A percentile compares a stretch with the other conserved stretches of the same genome.
These are phyloP conservation scores for Hysterium pulicare DNA, from an alignment of 2,329 filamentous ascomycete genomes.

Conservation along the genomic window DNA sequence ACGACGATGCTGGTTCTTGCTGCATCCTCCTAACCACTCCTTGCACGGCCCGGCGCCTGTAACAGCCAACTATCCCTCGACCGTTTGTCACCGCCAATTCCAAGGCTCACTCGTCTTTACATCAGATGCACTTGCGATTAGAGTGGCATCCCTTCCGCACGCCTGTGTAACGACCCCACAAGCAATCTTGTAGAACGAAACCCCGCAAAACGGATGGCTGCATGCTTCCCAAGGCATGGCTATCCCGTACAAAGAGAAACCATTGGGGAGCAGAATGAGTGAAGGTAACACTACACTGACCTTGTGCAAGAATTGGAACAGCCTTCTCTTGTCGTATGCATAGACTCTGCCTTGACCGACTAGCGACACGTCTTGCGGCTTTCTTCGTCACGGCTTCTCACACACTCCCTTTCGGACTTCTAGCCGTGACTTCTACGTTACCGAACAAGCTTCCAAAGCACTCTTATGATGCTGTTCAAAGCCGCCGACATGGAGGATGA, in stretches of 20 bases:
- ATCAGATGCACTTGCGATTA: neutral
- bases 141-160: neutral
- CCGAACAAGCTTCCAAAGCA: neutral
- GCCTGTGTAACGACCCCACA: neutral
- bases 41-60: neutral
- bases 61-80: constrained; percentile 4
- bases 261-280: too few relatives aligned
- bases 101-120: neutral
- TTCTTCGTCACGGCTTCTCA: too few relatives aligned
- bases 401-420: too few relatives aligned
- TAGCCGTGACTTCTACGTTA: neutral
- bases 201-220: neutral
- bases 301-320: neutral
- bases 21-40: neutral
- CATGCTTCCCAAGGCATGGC: neutral
- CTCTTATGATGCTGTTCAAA: neutral
- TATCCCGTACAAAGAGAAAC: neutral
- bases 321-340: neutral
- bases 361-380: neutral
- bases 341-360: neutral
- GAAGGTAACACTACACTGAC: too few relatives aligned
- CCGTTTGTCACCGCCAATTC: constrained; percentile 6
- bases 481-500: neutral
- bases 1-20: neutral
- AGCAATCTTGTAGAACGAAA: neutral